Percentiles rank a stretch among this genome's conserved stretches.
Evolutionary conservation across 192 early-diverging fungal genomes (phyloP).

Genomic region (Podila clonocystis): DNA sequence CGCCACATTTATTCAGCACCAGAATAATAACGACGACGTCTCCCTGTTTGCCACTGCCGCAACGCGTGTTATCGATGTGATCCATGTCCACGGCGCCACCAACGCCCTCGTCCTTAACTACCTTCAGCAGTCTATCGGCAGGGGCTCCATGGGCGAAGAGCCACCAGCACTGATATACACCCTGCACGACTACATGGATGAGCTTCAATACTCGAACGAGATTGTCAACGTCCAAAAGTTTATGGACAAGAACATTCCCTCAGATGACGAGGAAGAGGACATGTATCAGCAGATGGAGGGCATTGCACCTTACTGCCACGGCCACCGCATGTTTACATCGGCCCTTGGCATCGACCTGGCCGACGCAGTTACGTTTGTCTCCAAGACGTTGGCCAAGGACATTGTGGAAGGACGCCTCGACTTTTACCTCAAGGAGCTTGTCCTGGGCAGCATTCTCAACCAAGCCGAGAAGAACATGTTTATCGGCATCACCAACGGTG

Average conservation of each 20-base stretch:
- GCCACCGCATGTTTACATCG: constrained; percentile 59
- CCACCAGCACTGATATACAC: constrained; percentile 65
- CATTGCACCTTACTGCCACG: constrained; percentile 55
- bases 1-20: constrained; percentile 55
- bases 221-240: constrained; percentile 60
- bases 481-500: constrained; percentile 64
- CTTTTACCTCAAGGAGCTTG: constrained; percentile 65
- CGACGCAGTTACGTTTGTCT: constrained; percentile 63
- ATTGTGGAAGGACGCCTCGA: constrained; percentile 63
- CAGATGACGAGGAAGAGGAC: constrained; percentile 42
- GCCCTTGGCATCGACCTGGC: constrained; percentile 61
- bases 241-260: constrained; percentile 40
- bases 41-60: constrained; percentile 56
- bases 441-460: constrained; percentile 58
- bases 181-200: constrained; percentile 68
- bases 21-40: constrained; percentile 53
- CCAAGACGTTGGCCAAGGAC: constrained; percentile 61
- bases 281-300: constrained; percentile 35
- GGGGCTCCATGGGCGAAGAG: constrained; percentile 46
- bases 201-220: constrained; percentile 63
- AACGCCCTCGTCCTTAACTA: constrained; percentile 62
- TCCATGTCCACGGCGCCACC: constrained; percentile 66
- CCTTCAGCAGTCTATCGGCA: constrained; percentile 44
- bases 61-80: constrained; percentile 55
- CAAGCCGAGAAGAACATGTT: constrained; percentile 56